These are phyloP conservation scores for Coemansia sp. DNA, from an alignment of 192 early-diverging fungal genomes.

Conservation along the genomic window DNA sequence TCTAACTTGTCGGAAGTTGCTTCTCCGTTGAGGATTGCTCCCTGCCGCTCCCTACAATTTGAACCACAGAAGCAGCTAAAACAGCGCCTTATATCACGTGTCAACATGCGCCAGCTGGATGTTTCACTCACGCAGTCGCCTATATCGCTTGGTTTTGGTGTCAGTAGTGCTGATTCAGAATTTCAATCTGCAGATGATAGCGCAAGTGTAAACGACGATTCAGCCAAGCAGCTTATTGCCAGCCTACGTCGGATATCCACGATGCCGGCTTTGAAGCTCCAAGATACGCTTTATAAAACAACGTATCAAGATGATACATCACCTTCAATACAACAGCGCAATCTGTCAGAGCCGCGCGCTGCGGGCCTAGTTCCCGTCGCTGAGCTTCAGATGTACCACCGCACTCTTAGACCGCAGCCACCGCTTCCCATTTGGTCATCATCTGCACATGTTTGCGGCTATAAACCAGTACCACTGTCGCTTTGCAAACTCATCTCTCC, in stretches of 20 bases:
- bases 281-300: neutral
- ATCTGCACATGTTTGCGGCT: conserved; percentile 8
- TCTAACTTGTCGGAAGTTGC: neutral
- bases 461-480: conserved; percentile 20
- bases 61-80: conserved; percentile 24
- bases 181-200: neutral
- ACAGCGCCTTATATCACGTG: conserved; percentile 17
- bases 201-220: neutral
- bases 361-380: conserved; percentile 17
- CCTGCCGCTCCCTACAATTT: conserved; percentile 23
- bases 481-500: conserved; percentile 18
- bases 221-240: conserved; percentile 6
- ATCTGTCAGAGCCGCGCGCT: neutral
- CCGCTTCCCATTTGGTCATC: conserved; percentile 5
- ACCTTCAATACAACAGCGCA: neutral
- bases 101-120: conserved; percentile 11
- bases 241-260: conserved; percentile 34
- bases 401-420: conserved; percentile 27
- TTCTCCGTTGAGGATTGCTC: neutral
- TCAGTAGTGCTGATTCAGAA: neutral
- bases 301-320: neutral
- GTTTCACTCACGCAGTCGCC: conserved; percentile 10
- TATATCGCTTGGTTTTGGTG: conserved; percentile 8
- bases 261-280: conserved; percentile 24
- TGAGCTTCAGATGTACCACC: conserved; percentile 26